Percentiles rank a stretch among this genome's conserved stretches.
Evolutionary conservation across 2,329 filamentous ascomycete genomes (phyloP).

Genomic region (Penicillium sp.): DNA sequence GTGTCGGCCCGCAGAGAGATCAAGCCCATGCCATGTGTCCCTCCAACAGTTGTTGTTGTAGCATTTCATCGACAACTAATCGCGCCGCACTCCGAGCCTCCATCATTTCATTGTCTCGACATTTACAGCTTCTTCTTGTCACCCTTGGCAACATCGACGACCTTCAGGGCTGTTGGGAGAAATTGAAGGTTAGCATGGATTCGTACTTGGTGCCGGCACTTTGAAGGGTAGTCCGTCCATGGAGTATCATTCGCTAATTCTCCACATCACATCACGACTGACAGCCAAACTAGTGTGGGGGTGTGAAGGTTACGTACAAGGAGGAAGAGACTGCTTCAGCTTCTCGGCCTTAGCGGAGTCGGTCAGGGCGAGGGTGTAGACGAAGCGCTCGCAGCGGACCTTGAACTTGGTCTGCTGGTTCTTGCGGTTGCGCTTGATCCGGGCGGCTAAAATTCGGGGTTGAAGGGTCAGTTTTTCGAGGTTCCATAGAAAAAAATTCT

Average conservation of each 20-base stretch:
- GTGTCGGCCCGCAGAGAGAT: slow-evolving; percentile 42
- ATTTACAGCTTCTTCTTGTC: slow-evolving; percentile 55
- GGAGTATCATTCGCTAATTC: neutral
- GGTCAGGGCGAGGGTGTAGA: slow-evolving; percentile 99
- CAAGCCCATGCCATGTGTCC: slow-evolving; percentile 34
- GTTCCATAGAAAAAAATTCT: slow-evolving; percentile 15
- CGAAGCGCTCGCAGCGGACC: slow-evolving; percentile 95
- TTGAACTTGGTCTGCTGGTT: slow-evolving; percentile 99
- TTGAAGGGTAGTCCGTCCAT: neutral
- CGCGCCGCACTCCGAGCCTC: slow-evolving; percentile 35
- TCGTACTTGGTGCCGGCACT: neutral
- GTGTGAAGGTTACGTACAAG: slow-evolving; percentile 71
- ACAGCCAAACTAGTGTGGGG: slow-evolving; percentile 4
- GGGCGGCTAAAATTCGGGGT: slow-evolving; percentile 67
- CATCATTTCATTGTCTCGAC: slow-evolving; percentile 35
- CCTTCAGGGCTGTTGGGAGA: slow-evolving; percentile 49
- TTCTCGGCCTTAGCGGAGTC: slow-evolving; percentile 99
- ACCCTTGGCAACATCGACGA: slow-evolving; percentile 53
- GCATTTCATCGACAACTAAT: slow-evolving; percentile 34
- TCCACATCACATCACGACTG: neutral
- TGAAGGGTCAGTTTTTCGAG: slow-evolving; percentile 26
- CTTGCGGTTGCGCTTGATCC: slow-evolving; percentile 96
- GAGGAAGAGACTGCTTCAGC: slow-evolving; percentile 98
- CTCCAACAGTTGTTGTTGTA: slow-evolving; percentile 39
- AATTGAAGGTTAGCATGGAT: slow-evolving; percentile 29